Base-by-base conservation (phyloP, 306 rosid genomes). In the Prunus mongolica region DNA sequence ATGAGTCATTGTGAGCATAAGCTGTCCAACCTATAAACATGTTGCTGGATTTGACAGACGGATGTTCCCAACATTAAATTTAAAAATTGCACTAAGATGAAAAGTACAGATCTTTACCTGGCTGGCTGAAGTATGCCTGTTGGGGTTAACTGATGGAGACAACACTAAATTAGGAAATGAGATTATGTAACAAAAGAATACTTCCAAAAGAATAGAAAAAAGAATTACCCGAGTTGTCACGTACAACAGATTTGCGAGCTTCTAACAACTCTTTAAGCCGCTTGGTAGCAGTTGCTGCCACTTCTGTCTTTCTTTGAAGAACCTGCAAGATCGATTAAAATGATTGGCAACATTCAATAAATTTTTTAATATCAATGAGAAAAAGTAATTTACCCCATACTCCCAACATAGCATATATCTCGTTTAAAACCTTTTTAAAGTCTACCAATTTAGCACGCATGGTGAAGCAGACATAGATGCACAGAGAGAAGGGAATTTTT, bases 231-330 rank as follows among this genome's bases (percentile, higher is more conserved):
- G 88, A 86, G 80, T 80, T 83, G 69, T 91, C 97, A 41, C 91
- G 94, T 6, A 80, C 80, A 63, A 87, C 66, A 76, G 88, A 81
- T 84, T 85, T 89, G 67, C 95, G 93, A 46, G 90, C 84, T 75
- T 91, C 97, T 86, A 89, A 82, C 81, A 91, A 82, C 65, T 85
- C 89, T 81, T 86, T 91, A 61, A 91, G 86, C 82, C 91, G 84
- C 77, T 85, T 91, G 1, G 90, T 91, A 72, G 97, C 89, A 79
- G 79, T 79, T 80, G 94, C 84, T 38, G 97, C 97, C 84, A 89
- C 97, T 84, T 89, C 94, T 76, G 97, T 88, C 91, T 91, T 91
- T 80, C 94, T 88, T 5, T 89, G 97, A 82, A 91, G 95, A 76
- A 91, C 97, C 97, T 89, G 87, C 38, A 80, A 28, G 68, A 82